Base-by-base conservation (phyloP, 345 rosid species). In the Eucalyptus polyanthemos region DNA sequence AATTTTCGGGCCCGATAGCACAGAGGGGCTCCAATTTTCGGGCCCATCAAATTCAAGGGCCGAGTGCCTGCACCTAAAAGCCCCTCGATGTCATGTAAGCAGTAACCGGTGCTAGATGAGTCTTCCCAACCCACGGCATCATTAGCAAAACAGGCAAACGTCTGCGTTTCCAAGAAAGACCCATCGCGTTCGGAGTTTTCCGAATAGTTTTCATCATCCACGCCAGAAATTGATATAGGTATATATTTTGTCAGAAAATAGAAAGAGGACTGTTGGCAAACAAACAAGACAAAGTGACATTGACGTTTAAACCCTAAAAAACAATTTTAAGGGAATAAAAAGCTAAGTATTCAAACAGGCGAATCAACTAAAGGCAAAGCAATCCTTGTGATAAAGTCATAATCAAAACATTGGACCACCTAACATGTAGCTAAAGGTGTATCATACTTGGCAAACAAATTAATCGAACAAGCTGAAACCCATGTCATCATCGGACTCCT, bases 401-500 rank as follows among this genome's bases (percentile, higher is more conserved):
- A 21, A 76, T 37, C 83, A 40, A 76, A 76, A 76, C 27, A 40
- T 65, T 7, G 45, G 16, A 34, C 21, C 51, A 58, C 88, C n/a
- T 58, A 27, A 25, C n/a, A 31, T 45, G 54, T 47, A 15, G 83
- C 83, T 76, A 76, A 21, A 76, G 83, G 83, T 76, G 83, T 80
- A 58, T n/a, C 29, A 47, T 81, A 50, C 53, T 81, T 11, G 81
- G 14, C 60, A 37, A 29, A 24, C 50, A 87, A 72, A 92, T 91
- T 94, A 96, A 87, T 96, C 98, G 65, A 96, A 95, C 50, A 96
- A 93, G 91, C 96, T 90, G 91, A 97, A 94, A 54, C 99, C 99
- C 99, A 96, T 93, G 91, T 97, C 98, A 4, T 91, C 99, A 53
- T 97, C 99, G n/a, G 98, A 96, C 93, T 96, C 99, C 65, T 97